Evolutionary conservation across 2,329 filamentous ascomycete genomes (phyloP).

Genomic region (Claviceps sp.): DNA sequence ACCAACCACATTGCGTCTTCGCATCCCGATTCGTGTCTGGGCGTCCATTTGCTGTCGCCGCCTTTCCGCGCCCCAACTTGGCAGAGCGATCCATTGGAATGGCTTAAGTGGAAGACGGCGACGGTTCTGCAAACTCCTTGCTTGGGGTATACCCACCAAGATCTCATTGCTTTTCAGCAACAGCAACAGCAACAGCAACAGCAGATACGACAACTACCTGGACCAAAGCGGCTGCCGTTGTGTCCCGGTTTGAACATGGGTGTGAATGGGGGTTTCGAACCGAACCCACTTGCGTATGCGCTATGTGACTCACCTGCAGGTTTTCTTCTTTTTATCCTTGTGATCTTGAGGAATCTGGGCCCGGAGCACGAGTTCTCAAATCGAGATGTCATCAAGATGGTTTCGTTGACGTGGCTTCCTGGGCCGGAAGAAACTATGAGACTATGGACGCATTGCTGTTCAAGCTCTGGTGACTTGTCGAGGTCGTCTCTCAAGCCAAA

Average conservation of each 20-base stretch:
- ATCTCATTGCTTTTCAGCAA: constrained; percentile 30
- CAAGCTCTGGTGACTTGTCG: constrained; percentile 16
- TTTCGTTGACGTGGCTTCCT: constrained; percentile 52
- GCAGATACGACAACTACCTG: not conserved
- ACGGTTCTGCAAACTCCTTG: constrained; percentile 31
- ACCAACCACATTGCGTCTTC: constrained; percentile 32
- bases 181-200: constrained; percentile 6
- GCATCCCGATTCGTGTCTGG: constrained; percentile 38
- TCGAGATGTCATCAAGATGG: constrained; percentile 45
- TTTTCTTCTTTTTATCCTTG: constrained; percentile 40
- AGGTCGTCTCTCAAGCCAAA: constrained; percentile 19
- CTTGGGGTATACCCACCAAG: constrained; percentile 42
- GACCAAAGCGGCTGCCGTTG: constrained; percentile 7
- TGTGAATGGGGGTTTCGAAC: constrained; percentile 24
- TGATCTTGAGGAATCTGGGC: constrained; percentile 28
- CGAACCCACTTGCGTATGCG: constrained; percentile 44
- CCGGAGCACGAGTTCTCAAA: constrained; percentile 29
- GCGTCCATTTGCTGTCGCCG: constrained; percentile 47
- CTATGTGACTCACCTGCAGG: constrained; percentile 49
- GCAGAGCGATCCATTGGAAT: constrained; percentile 30
- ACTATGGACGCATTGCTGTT: constrained; percentile 36
- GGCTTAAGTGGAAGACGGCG: constrained; percentile 44
- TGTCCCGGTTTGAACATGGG: constrained; percentile 16
- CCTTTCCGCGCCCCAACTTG: constrained; percentile 35
- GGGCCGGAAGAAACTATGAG: constrained; percentile 48